Evolutionary conservation across 2,329 filamentous ascomycete genomes (phyloP).

Genomic region (Neofusicoccum sp.): DNA sequence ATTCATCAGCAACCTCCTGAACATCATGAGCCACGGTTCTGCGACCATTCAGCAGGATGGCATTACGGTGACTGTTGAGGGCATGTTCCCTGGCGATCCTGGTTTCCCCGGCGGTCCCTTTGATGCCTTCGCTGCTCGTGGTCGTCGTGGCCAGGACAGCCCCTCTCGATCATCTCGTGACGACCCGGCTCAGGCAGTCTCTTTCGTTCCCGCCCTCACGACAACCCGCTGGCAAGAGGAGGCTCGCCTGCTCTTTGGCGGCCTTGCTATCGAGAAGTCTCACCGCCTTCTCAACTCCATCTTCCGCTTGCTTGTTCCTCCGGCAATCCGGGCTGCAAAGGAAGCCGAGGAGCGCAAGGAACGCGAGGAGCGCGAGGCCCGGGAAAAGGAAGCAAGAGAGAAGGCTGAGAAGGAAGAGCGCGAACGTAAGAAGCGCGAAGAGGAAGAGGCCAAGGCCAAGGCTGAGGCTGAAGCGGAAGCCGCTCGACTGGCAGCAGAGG

Average conservation of each 20-base stretch:
- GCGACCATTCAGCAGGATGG: conserved; percentile 46
- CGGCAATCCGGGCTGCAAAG: conserved; percentile 80
- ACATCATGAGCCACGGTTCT: conserved; percentile 53
- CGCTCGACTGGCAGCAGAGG: conserved; percentile 29
- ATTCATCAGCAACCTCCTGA: conserved; percentile 61
- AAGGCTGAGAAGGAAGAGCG: conserved; percentile 43
- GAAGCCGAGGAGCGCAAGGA: conserved; percentile 69
- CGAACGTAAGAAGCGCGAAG: conserved; percentile 49
- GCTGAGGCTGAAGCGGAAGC: conserved; percentile 44
- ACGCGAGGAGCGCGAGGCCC: conserved; percentile 61
- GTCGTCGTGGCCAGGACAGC: conserved; percentile 34
- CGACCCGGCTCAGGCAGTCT: conserved; percentile 73
- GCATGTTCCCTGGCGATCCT: conserved; percentile 48
- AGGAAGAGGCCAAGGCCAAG: conserved; percentile 51
- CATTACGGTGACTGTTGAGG: conserved; percentile 35
- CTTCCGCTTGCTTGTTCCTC: conserved; percentile 74
- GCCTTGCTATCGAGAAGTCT: conserved; percentile 67
- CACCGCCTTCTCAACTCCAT: conserved; percentile 69
- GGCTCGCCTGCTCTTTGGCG: conserved; percentile 80
- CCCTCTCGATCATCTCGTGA: conserved; percentile 44
- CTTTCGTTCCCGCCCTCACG: conserved; percentile 74
- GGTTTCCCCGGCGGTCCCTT: conserved; percentile 4
- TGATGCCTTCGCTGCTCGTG: conserved; percentile 33
- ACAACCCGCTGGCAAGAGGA: conserved; percentile 85
- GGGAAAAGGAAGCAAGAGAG: conserved; percentile 30